phyloP scores from a whole-genome alignment of 2,329 filamentous ascomycete genomes.

The Ophiosphaerella herpotricha region DNA sequence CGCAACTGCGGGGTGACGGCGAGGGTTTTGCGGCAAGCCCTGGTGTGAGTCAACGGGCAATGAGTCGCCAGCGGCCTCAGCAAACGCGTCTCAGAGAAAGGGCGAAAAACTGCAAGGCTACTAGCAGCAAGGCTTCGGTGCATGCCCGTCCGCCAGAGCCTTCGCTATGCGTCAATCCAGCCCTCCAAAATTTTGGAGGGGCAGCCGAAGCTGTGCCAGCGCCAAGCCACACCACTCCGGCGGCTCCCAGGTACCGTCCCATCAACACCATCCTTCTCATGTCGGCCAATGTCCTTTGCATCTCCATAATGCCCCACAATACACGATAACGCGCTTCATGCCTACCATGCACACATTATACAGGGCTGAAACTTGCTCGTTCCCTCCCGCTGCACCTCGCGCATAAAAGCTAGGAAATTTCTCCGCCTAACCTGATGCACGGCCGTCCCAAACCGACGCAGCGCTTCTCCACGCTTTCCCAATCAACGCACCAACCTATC shows the following conservation, averaged over 20 bases:
- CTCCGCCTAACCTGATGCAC: neutral
- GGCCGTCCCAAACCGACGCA: too few species aligned
- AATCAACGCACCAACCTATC: too few species aligned
- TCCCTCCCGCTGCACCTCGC: neutral
- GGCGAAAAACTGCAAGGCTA: conserved; percentile 30
- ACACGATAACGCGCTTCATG: neutral
- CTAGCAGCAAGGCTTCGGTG: conserved; percentile 23
- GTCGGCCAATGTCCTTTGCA: neutral
- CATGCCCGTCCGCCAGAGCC: conserved; percentile 31
- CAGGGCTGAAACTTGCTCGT: neutral
- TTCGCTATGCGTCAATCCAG: conserved; percentile 31
- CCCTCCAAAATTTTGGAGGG: conserved; percentile 31
- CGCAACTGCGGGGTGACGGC: conserved; percentile 6
- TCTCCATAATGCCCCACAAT: neutral
- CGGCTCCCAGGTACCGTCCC: neutral
- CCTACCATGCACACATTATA: conserved; percentile 1
- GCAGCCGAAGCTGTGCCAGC: conserved; percentile 2
- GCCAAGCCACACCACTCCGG: conserved; percentile 8
- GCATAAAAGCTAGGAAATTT: conserved; percentile 1
- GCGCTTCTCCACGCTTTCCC: too few species aligned
- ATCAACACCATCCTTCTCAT: neutral
- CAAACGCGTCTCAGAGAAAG: conserved; percentile 11
- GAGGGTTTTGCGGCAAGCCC: conserved; percentile 7
- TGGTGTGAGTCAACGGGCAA: conserved; percentile 34
- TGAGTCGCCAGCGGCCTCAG: conserved; percentile 43